Conservation (phyloP, 495 filamentous ascomycete species). For the Penicillium tannophilum region DNA sequence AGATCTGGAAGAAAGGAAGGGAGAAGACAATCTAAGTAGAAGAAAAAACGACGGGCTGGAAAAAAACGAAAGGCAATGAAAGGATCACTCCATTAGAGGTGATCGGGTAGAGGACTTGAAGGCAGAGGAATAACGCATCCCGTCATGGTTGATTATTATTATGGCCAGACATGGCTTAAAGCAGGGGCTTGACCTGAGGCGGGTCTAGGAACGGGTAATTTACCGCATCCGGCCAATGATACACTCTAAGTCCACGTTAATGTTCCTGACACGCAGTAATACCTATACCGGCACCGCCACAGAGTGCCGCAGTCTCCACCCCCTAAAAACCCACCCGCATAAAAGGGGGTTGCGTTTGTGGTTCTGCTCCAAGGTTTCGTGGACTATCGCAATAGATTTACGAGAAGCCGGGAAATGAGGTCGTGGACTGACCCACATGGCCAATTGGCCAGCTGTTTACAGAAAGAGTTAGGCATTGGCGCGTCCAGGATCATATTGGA, state of each 20-base stretch:
- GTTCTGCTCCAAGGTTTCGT: conserved; percentile 7
- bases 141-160: conserved; percentile 28
- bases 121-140: conserved; percentile 25
- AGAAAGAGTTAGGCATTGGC: not conserved
- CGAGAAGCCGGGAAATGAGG: conserved; percentile 10
- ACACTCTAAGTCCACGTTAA: not conserved
- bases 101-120: conserved; percentile 13
- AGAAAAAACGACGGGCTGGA: conserved; percentile 10
- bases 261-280: conserved; percentile 17
- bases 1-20: conserved; percentile 16
- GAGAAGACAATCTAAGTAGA: conserved; percentile 14
- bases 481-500: not conserved
- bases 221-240: conserved; percentile 19
- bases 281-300: conserved; percentile 31
- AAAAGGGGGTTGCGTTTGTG: conserved; percentile 26
- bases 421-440: conserved; percentile 8
- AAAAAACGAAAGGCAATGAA: conserved; percentile 23
- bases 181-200: conserved; percentile 17
- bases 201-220: conserved; percentile 19
- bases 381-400: conserved; percentile 6
- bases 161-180: conserved; percentile 22
- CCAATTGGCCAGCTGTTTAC: conserved; percentile 4
- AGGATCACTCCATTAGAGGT: conserved; percentile 29
- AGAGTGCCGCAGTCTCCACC: conserved; percentile 11
- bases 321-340: conserved; percentile 22